phyloP scores from a whole-genome alignment of 2,329 filamentous ascomycete species.

The Fusarium xylarioides region DNA sequence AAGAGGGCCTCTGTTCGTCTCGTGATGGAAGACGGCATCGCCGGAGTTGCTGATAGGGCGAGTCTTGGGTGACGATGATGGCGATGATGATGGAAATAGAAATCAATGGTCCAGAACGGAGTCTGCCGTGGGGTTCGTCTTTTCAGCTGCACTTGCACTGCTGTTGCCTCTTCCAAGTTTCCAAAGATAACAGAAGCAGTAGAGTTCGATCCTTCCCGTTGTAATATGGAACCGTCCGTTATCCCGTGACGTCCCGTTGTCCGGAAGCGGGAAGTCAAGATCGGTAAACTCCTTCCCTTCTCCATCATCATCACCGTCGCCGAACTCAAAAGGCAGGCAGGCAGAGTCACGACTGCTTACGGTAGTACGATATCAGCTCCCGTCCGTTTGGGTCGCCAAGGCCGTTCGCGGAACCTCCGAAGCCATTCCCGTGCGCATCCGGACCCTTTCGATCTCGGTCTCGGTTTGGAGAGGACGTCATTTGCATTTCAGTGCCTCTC shows the following conservation, averaged over 20 bases:
- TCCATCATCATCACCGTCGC: not conserved
- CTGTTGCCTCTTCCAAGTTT: not conserved
- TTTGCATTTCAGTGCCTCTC: constrained; percentile 24
- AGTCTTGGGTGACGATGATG: not conserved
- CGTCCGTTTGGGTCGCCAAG: constrained; percentile 6
- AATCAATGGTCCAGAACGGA: not conserved
- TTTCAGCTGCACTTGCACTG: not conserved
- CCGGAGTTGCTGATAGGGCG: not conserved
- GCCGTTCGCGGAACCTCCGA: constrained; percentile 28
- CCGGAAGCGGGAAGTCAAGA: constrained; percentile 14
- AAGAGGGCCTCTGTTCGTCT: not conserved
- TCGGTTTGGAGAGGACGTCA: constrained; percentile 9
- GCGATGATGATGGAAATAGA: not conserved
- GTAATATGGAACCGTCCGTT: constrained; percentile 5
- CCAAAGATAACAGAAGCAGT: not conserved
- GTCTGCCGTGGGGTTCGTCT: not conserved
- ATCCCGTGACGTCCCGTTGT: constrained; percentile 28
- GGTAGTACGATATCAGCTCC: not conserved
- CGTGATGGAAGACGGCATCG: not conserved
- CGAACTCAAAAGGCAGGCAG: not conserved
- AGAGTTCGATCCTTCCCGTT: constrained; percentile 1
- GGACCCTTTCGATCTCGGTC: not conserved
- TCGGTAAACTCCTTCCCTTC: not conserved
- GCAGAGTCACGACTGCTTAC: not conserved
- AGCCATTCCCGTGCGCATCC: not conserved